Conservation (phyloP, 2,329 filamentous ascomycete genomes). For the Drechmeria coniospora region DNA sequence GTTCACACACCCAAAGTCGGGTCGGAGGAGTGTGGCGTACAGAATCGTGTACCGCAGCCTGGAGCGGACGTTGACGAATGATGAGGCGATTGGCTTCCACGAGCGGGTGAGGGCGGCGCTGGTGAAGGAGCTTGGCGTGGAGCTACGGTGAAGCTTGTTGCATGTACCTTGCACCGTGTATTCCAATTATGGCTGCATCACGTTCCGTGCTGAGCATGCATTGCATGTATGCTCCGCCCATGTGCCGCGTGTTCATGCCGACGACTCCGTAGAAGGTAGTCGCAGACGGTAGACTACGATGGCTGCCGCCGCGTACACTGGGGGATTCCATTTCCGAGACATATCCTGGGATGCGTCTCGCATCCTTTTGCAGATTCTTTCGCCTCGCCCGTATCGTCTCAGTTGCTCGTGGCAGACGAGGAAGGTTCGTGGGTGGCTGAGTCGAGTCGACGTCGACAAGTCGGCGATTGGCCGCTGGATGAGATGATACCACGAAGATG, state of each 20-base stretch:
- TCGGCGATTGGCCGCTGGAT: too few relatives aligned
- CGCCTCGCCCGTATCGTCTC: not conserved
- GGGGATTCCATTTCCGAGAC: not conserved
- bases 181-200: too few relatives aligned
- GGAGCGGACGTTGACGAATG: constrained; percentile 76
- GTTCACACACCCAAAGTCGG: constrained; percentile 77
- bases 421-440: too few relatives aligned
- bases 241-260: too few relatives aligned
- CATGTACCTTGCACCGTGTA: too few relatives aligned
- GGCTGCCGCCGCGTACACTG: too few relatives aligned
- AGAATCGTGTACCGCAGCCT: constrained; percentile 86
- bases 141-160: constrained; percentile 26
- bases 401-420: not conserved
- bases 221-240: too few relatives aligned
- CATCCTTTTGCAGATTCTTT: not conserved
- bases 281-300: too few relatives aligned
- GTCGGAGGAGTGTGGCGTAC: constrained; percentile 75
- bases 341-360: not conserved
- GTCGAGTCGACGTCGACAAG: too few relatives aligned
- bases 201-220: too few relatives aligned
- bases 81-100: constrained; percentile 66
- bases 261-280: too few relatives aligned
- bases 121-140: constrained; percentile 58
- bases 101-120: constrained; percentile 48
- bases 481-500: too few relatives aligned